Conservation (phyloP, 1,284 basidiomycete species). For the Sanghuangporus sanghuang region DNA sequence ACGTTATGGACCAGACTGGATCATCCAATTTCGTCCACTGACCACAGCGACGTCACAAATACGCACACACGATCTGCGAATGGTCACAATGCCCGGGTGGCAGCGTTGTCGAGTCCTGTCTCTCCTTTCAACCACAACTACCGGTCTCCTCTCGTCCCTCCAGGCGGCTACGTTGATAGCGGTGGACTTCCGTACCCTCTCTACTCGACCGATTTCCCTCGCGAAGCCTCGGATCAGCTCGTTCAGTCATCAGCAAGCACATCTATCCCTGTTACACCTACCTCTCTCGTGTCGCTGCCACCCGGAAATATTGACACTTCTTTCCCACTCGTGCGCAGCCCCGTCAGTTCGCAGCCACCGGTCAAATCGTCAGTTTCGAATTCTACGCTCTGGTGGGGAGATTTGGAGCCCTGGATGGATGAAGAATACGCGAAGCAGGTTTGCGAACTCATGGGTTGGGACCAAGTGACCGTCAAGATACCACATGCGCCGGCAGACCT, state of each 20-base stretch:
- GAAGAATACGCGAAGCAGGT: slow-evolving; percentile 84
- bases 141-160: background rate
- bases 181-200: background rate
- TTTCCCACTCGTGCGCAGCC: background rate
- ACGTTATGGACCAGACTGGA: slow-evolving; percentile 15
- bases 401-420: slow-evolving; percentile 89
- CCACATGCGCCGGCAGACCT: slow-evolving; percentile 59
- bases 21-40: background rate
- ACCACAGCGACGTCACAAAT: slow-evolving; percentile 2
- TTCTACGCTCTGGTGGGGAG: slow-evolving; percentile 73
- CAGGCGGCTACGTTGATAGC: background rate
- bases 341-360: slow-evolving; percentile 18
- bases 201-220: slow-evolving; percentile 4
- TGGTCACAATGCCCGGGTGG: slow-evolving; percentile 4
- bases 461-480: slow-evolving; percentile 64
- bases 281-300: slow-evolving; percentile 10
- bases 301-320: slow-evolving; percentile 2
- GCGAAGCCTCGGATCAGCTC: slow-evolving; percentile 1
- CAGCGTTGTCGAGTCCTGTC: slow-evolving; percentile 9
- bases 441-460: slow-evolving; percentile 75
- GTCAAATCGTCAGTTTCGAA: slow-evolving; percentile 30
- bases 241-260: slow-evolving; percentile 7
- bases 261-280: background rate
- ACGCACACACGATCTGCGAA: background rate
- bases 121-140: slow-evolving; percentile 16